Percentiles rank a stretch among this genome's conserved stretches.
Evolutionary conservation across 345 rosid species (phyloP).

Genomic region (Rhodamnia argentea): DNA sequence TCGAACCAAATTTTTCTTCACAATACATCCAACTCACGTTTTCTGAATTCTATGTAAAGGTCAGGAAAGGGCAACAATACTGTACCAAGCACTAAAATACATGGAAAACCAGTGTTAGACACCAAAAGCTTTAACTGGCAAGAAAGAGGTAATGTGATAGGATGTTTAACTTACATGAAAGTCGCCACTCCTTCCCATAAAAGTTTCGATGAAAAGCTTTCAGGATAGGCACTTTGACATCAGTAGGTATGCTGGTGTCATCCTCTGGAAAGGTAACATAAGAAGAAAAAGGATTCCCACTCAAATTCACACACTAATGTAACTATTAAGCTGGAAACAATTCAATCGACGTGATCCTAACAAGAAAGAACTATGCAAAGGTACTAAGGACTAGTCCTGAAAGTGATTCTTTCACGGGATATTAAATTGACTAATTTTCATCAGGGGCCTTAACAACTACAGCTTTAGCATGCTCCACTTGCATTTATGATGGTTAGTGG

Average conservation of each 20-base stretch:
- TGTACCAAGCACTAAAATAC: too few species aligned
- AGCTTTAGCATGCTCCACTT: too few species aligned
- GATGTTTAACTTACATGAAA: slow-evolving; percentile 52
- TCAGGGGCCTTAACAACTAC: too few species aligned
- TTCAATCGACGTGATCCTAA: background rate
- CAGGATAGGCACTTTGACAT: slow-evolving; percentile 80
- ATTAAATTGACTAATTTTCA: too few species aligned
- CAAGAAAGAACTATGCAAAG: background rate
- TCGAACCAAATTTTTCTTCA: background rate
- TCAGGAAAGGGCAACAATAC: too few species aligned
- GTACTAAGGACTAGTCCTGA: background rate
- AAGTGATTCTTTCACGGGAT: too few species aligned
- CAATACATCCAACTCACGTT: background rate
- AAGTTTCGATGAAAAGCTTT: slow-evolving; percentile 65
- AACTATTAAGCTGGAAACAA: background rate
- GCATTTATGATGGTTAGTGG: too few species aligned
- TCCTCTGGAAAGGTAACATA: slow-evolving; percentile 59
- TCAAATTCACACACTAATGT: background rate
- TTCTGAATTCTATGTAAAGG: too few species aligned
- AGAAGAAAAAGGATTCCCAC: background rate
- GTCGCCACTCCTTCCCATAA: slow-evolving; percentile 66
- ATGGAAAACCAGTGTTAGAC: background rate
- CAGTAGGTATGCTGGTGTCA: slow-evolving; percentile 79
- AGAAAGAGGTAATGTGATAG: background rate
- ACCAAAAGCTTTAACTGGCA: background rate